Base-by-base conservation (phyloP, 805 yeast genomes). In the Cyberlindnera suaveolens region DNA sequence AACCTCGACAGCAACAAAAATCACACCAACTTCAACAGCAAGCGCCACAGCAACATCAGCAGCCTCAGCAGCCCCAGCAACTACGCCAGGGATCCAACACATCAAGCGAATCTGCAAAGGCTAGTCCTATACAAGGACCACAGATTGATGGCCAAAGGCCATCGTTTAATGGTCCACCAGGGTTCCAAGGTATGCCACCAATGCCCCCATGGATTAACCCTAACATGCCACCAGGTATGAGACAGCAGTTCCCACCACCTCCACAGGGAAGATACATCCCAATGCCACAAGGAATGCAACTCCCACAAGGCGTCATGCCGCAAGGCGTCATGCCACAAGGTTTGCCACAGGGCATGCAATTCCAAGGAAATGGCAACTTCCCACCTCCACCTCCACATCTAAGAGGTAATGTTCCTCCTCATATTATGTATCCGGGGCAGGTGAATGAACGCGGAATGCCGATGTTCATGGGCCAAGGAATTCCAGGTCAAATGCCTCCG, bases 401-500 rank as follows among this genome's bases (percentile, higher is more conserved):
- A 37, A 46, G 46, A 41, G 41, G 42, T 33, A 41, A 42, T n/a
- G 35, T 42, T 27, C 50, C 52, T 27, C 43, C 50, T 39, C 50
- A 41, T 29, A 41, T 44, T 44, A 45, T 42, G 48, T 37, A 43
- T 20, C 52, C 41, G 31, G 46, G 34, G 26, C 48, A 38, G 31
- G 40, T 32, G 11, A 31, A 34, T 31, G 43, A 44, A 13, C 35
- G 43, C 20, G 44, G 38, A 20, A 42, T 34, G 43, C 49, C 36
- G 27, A 34, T 31, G 41, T 48, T 34, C 27, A 34, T 42, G 29
- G 43, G 43, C 58, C 59, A 38, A 23, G 27, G 27, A 9, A 23
- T 23, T 23, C 59, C 57, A 1, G 54, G 57, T 42, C 47, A 43
- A 35, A 52, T 43, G 20, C 58, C 57, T 18, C 57, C 52, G 20